Evolutionary conservation across 2,329 filamentous ascomycete genomes (phyloP).

Genomic region (Colletotrichum magnum): DNA sequence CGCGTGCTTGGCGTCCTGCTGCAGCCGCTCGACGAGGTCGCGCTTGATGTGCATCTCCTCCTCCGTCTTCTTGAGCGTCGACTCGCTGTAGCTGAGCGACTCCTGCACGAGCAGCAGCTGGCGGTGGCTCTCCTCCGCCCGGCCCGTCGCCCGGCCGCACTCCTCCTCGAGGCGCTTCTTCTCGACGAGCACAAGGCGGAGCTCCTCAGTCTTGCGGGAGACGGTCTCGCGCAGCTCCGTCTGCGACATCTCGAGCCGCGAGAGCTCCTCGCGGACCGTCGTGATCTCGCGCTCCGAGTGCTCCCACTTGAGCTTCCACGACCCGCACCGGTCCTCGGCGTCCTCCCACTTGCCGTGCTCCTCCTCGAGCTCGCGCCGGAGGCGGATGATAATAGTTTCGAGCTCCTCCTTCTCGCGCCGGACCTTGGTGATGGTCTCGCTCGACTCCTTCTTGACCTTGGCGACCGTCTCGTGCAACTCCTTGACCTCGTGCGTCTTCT

Average conservation of each 20-base stretch:
- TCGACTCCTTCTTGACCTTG: neutral
- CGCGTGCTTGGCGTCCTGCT: slow-evolving; percentile 7
- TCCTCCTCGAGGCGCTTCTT: slow-evolving; percentile 37
- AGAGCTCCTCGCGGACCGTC: slow-evolving; percentile 28
- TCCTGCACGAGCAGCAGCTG: slow-evolving; percentile 25
- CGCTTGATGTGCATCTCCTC: slow-evolving; percentile 25
- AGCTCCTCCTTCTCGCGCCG: slow-evolving; percentile 29
- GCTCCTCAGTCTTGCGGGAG: slow-evolving; percentile 27
- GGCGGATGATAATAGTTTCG: slow-evolving; percentile 14
- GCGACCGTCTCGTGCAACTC: slow-evolving; percentile 24
- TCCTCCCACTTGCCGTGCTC: slow-evolving; percentile 28
- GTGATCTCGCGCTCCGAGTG: slow-evolving; percentile 26
- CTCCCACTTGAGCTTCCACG: slow-evolving; percentile 37
- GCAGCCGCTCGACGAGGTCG: slow-evolving; percentile 25
- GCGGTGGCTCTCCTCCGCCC: slow-evolving; percentile 30
- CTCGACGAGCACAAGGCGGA: slow-evolving; percentile 20
- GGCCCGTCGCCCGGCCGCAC: slow-evolving; percentile 8
- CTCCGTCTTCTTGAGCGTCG: slow-evolving; percentile 23
- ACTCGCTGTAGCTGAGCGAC: slow-evolving; percentile 23
- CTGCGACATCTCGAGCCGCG: slow-evolving; percentile 9
- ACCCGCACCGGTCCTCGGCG: slow-evolving; percentile 24
- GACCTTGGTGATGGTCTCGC: slow-evolving; percentile 4
- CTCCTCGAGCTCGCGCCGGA: slow-evolving; percentile 23
- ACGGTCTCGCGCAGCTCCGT: slow-evolving; percentile 27
- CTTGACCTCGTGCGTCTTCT: slow-evolving; percentile 30